phyloP scores from a whole-genome alignment of 208 protist species.

The Trypanosoma conorhini region DNA sequence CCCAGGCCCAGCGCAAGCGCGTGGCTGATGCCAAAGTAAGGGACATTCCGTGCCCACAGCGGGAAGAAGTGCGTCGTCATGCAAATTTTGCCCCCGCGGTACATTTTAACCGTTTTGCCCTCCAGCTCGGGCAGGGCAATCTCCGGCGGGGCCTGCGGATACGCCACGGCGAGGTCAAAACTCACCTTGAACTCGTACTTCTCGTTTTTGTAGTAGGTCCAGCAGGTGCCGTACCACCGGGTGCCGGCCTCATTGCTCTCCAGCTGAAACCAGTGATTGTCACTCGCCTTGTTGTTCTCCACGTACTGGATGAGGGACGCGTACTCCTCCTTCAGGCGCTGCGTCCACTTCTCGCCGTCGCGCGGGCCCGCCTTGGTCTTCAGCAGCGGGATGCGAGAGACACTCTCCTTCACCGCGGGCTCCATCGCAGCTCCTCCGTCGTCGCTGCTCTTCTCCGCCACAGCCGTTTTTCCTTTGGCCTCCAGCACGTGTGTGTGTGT shows the following conservation, averaged over 20 bases:
- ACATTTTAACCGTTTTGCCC: constrained; percentile 99
- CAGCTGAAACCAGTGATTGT: constrained; percentile 97
- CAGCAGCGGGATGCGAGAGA: constrained; percentile 95
- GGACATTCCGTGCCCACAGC: constrained; percentile 97
- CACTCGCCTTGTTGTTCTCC: constrained; percentile 95
- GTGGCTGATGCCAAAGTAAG: constrained; percentile 98
- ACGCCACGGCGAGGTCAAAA: constrained; percentile 98
- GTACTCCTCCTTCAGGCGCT: constrained; percentile 98
- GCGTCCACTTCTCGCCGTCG: constrained; percentile 95
- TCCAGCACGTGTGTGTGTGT: background rate
- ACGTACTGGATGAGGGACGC: constrained; percentile 96
- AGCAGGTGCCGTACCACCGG: constrained; percentile 97
- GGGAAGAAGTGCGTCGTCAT: constrained; percentile 98
- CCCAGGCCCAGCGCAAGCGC: constrained; percentile 95
- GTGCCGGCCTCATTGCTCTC: constrained; percentile 95
- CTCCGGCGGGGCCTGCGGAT: constrained; percentile 96
- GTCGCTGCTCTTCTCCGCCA: background rate
- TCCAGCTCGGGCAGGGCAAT: constrained; percentile 97
- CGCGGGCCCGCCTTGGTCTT: constrained; percentile 94
- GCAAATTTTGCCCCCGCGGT: constrained; percentile 98
- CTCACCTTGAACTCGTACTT: constrained; percentile 98
- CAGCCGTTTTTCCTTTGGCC: background rate
- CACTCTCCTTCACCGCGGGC: constrained; percentile 83
- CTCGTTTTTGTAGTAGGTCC: constrained; percentile 95
- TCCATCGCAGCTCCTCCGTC: constrained; percentile 47